These are phyloP conservation scores for Psidium friedrichsthalianum DNA, from an alignment of 345 rosid genomes.

Conservation along the genomic window DNA sequence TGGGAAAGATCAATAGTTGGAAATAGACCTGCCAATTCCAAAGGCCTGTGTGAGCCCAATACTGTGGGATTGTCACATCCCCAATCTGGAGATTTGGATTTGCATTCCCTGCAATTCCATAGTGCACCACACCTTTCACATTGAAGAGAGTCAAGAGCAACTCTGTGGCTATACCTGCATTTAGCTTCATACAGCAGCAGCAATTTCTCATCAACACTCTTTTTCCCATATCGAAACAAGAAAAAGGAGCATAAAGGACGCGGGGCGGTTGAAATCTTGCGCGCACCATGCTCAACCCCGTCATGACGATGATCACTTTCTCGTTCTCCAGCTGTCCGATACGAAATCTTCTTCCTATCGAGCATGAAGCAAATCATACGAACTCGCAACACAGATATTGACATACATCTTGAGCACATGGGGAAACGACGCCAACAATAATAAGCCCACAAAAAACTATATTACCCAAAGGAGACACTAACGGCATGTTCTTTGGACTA, in stretches of 20 bases:
- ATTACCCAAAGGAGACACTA: neutral
- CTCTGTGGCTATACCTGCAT: conserved; percentile 56
- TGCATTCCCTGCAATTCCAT: conserved; percentile 74
- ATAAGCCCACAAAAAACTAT: neutral
- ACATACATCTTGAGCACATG: neutral
- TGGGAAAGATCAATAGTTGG: neutral
- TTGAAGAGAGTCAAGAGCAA: conserved; percentile 39
- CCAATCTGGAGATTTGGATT: conserved; percentile 48
- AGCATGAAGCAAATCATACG: neutral
- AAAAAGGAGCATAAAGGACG: neutral
- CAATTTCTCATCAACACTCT: neutral
- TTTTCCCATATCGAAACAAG: neutral
- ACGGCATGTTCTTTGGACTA: neutral
- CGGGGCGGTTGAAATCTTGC: neutral
- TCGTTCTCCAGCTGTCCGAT: conserved; percentile 30
- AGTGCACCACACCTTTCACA: conserved; percentile 57
- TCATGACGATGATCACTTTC: conserved; percentile 47
- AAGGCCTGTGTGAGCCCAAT: conserved; percentile 71
- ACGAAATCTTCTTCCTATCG: conserved; percentile 55
- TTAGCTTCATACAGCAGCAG: conserved; percentile 25
- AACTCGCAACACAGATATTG: neutral
- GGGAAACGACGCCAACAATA: neutral
- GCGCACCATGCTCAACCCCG: conserved; percentile 60
- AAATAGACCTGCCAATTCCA: conserved; percentile 68
- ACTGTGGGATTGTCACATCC: conserved; percentile 45